Evolutionary conservation across 345 rosid genomes (phyloP), one percentile per base, ranked within the genome.

Genomic region (Garcia nutans): DNA sequence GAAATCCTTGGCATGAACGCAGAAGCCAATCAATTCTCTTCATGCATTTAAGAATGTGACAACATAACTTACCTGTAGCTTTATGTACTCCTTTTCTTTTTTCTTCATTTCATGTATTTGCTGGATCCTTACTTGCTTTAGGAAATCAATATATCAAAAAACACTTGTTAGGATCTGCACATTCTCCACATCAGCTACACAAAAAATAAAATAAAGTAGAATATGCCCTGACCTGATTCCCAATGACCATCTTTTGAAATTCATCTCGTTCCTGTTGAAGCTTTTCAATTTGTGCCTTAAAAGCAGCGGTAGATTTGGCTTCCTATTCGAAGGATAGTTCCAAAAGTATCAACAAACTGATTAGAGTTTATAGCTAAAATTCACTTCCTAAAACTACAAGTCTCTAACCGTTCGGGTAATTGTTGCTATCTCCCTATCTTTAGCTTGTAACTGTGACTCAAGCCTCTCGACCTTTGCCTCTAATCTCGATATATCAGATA

Each of bases 51-150:
- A 67, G 41, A 37, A 62, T 28, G n/a, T 12, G 76, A 24, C 16
- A 55, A 31, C 15, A 68, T 26, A 54, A 50, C 75, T 26, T 71
- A 93, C 99, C 98, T 90, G 98, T 85, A 96, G 81, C 87, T 96
- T 96, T 74, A 96, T 87, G 80, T 93, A 96, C 82, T 96, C 99
- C 82, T 96, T 96, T 80, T 96, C 98, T 71, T 88, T 96, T 79
- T 93, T 93, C 97, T 96, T 96, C 89, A 88, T 88, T 84, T 96
- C 99, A 79, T 96, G 99, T 82, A 92, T 81, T 73, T 96, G 99
- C 80, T 96, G 99, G 75, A 97, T 93, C 85, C 88, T 96, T 77
- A 92, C 98, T 96, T 96, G 99, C 98, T 96, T 78, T 83, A 72
- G 71, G 68, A 80, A 76, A 69, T 55, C 76, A 85, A 77, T 44